Percentiles rank a stretch among this genome's conserved stretches.
phyloP scores from a whole-genome alignment of 345 rosid genomes.

The Hibiscus trionum region DNA sequence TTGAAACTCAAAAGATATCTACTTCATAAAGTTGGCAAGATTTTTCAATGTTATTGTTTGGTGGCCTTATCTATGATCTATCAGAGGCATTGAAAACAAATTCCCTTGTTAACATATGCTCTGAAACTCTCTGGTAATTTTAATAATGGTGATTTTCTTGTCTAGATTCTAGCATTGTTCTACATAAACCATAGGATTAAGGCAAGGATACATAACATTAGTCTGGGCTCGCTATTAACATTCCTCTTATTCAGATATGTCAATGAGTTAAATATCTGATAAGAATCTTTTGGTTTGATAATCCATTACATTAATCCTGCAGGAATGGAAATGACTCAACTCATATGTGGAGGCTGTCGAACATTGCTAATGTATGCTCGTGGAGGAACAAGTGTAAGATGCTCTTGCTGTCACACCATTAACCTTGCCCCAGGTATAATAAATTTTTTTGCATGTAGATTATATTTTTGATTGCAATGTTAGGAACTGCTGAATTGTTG shows the following conservation, averaged over 20 bases:
- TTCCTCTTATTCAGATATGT: neutral
- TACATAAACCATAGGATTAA: neutral
- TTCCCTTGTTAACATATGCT: neutral
- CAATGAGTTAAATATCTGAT: neutral
- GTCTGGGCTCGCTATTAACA: neutral
- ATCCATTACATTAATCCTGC: conserved; percentile 10
- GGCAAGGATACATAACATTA: neutral
- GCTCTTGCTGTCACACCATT: conserved; percentile 90
- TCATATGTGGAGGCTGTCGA: conserved; percentile 86
- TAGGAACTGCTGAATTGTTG: neutral
- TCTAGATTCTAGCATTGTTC: neutral
- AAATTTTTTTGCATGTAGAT: neutral
- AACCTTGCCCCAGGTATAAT: conserved; percentile 64
- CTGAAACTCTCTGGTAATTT: neutral
- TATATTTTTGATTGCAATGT: neutral
- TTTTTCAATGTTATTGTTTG: neutral
- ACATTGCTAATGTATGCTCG: conserved; percentile 88
- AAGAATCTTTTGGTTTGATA: neutral
- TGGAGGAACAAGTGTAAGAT: conserved; percentile 83
- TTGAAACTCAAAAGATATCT: neutral
- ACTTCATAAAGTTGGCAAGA: neutral
- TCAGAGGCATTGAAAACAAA: neutral
- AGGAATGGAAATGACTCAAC: conserved; percentile 85
- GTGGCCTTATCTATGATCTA: neutral
- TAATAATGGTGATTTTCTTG: neutral